Conservation (phyloP, 805 yeast genomes). For the Kodamaea hsintzibuensis region DNA sequence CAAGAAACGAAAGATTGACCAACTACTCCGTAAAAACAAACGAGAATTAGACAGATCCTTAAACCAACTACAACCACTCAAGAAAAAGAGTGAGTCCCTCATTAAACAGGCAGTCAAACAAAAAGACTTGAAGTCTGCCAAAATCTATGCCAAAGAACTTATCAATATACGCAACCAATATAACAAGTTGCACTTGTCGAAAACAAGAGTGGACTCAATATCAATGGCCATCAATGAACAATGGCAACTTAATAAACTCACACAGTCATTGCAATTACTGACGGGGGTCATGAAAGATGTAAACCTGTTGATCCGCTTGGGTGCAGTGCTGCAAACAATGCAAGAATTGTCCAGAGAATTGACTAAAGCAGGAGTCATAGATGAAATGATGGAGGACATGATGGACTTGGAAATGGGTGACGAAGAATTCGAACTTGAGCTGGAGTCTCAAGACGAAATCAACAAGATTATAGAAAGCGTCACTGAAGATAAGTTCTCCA, state of each 20-base stretch:
- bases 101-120: slow-evolving; percentile 75
- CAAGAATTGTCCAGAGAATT: slow-evolving; percentile 84
- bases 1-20: slow-evolving; percentile 73
- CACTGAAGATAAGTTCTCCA: slow-evolving; percentile 41
- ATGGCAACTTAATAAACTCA: slow-evolving; percentile 79
- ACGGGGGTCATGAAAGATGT: slow-evolving; percentile 88
- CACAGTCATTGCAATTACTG: slow-evolving; percentile 76
- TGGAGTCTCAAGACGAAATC: slow-evolving; percentile 67
- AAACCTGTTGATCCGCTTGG: slow-evolving; percentile 72
- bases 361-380: slow-evolving; percentile 81
- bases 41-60: slow-evolving; percentile 83
- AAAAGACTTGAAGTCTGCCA: slow-evolving; percentile 73
- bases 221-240: slow-evolving; percentile 90
- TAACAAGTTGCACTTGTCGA: slow-evolving; percentile 70
- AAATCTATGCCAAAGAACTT: slow-evolving; percentile 79
- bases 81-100: slow-evolving; percentile 74
- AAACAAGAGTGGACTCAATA: slow-evolving; percentile 83
- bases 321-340: slow-evolving; percentile 80
- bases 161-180: slow-evolving; percentile 73
- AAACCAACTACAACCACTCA: slow-evolving; percentile 54
- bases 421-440: slow-evolving; percentile 57
- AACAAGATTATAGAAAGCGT: slow-evolving; percentile 53
- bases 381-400: slow-evolving; percentile 93
- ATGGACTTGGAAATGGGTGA: slow-evolving; percentile 65
- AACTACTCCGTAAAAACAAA: slow-evolving; percentile 77